A percentile compares a stretch with the other conserved stretches of the same genome.
These are phyloP conservation scores for Reutealis trisperma DNA, from an alignment of 345 rosid species.

Conservation along the genomic window DNA sequence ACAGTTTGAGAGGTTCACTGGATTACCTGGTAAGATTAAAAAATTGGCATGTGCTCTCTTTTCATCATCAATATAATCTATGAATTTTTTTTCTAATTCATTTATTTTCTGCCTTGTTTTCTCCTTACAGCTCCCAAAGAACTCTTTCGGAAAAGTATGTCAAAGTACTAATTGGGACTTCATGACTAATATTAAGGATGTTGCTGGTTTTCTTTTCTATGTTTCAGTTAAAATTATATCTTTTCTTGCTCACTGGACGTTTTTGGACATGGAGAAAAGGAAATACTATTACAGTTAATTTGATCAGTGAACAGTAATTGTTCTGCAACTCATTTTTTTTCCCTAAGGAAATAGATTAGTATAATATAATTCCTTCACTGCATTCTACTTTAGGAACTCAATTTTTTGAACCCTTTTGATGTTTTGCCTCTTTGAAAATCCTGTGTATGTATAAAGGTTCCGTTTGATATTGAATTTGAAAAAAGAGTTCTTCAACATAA, in stretches of 20 bases:
- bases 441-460: too few species aligned
- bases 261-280: not conserved
- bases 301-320: not conserved
- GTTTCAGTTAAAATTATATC: not conserved
- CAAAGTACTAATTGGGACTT: conserved; percentile 27
- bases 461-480: too few species aligned
- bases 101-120: not conserved
- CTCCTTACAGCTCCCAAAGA: conserved; percentile 77
- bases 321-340: not conserved
- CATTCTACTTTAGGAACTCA: too few species aligned
- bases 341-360: too few species aligned
- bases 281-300: not conserved
- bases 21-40: conserved; percentile 59
- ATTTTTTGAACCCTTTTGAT: too few species aligned
- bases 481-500: too few species aligned
- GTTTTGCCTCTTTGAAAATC: too few species aligned
- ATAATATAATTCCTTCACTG: too few species aligned
- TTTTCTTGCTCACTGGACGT: not conserved
- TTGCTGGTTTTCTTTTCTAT: not conserved
- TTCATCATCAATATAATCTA: not conserved
- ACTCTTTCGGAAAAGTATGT: conserved; percentile 59
- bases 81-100: not conserved
- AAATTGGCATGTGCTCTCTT: not conserved
- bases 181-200: not conserved
- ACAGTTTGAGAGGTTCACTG: conserved; percentile 83